Evolutionary conservation across 129 eudicot genomes (phyloP).

Genomic region (Flaveria ramosissima): DNA sequence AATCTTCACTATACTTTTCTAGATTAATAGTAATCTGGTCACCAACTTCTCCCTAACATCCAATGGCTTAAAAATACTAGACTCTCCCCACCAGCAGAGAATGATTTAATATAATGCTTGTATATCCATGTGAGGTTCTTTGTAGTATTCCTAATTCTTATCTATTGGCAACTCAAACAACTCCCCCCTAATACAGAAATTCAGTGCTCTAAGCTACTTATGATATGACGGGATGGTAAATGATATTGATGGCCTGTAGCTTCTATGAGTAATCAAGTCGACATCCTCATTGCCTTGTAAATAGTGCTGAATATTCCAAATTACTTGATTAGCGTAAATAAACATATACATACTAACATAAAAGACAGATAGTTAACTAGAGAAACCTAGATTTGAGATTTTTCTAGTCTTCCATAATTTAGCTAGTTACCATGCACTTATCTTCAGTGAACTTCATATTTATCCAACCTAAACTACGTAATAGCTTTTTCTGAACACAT

Average conservation of each 20-base stretch:
- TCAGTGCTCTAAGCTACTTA: conserved; percentile 3
- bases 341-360: too few species aligned
- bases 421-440: too few species aligned
- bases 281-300: too few species aligned
- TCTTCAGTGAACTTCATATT: too few species aligned
- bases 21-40: neutral
- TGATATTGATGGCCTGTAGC: neutral
- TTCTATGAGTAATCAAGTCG: too few species aligned
- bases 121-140: conserved; percentile 21
- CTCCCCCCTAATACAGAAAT: conserved; percentile 6
- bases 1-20: neutral
- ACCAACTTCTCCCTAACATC: neutral
- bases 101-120: neutral
- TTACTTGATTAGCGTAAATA: too few species aligned
- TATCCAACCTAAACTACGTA: too few species aligned
- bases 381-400: too few species aligned
- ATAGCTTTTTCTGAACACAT: too few species aligned
- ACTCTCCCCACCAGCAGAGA: neutral
- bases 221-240: conserved; percentile 17
- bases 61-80: neutral
- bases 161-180: neutral
- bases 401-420: too few species aligned
- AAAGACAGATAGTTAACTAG: too few species aligned
- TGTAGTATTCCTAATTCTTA: conserved; percentile 9
- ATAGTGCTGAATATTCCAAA: too few species aligned